These are phyloP conservation scores for Sanguinoderma infundibulare DNA, from an alignment of 1,284 basidiomycete species.

Conservation along the genomic window DNA sequence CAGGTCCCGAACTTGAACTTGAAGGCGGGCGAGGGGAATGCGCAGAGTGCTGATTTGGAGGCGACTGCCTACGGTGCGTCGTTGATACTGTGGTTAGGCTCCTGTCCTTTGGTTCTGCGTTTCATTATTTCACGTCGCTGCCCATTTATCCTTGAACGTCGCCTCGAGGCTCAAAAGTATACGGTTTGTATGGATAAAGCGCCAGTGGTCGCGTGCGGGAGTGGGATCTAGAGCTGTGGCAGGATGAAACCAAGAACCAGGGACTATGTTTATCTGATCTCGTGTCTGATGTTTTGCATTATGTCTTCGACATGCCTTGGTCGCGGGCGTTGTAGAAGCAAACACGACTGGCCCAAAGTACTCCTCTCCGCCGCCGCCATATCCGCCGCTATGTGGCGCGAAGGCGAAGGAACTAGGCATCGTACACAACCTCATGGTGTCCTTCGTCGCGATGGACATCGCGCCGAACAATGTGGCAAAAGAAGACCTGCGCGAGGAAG, in stretches of 20 bases:
- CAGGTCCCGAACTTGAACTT: not conserved
- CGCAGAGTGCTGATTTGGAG: not conserved
- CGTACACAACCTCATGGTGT: conserved; percentile 62
- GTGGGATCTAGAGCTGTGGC: not conserved
- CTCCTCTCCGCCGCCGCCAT: conserved; percentile 51
- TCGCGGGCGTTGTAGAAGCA: conserved; percentile 1
- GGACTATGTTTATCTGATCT: not conserved
- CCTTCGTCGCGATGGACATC: conserved; percentile 61
- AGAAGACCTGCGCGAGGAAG: conserved; percentile 4
- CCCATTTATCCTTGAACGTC: not conserved
- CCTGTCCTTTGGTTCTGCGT: not conserved
- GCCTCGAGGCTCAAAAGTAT: too few species aligned
- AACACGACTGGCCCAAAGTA: conserved; percentile 24
- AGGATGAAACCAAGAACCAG: not conserved
- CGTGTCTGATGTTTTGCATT: not conserved
- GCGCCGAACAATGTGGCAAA: not conserved
- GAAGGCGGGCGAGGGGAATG: not conserved
- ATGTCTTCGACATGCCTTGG: not conserved
- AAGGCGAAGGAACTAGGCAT: conserved; percentile 45
- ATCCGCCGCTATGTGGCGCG: conserved; percentile 55
- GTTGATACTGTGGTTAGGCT: not conserved
- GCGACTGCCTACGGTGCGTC: not conserved
- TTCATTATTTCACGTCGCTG: not conserved
- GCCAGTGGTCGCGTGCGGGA: too few species aligned
- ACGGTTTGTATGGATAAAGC: too few species aligned